Conservation (phyloP, 306 rosid species). For the Pyrus pyrifolia region DNA sequence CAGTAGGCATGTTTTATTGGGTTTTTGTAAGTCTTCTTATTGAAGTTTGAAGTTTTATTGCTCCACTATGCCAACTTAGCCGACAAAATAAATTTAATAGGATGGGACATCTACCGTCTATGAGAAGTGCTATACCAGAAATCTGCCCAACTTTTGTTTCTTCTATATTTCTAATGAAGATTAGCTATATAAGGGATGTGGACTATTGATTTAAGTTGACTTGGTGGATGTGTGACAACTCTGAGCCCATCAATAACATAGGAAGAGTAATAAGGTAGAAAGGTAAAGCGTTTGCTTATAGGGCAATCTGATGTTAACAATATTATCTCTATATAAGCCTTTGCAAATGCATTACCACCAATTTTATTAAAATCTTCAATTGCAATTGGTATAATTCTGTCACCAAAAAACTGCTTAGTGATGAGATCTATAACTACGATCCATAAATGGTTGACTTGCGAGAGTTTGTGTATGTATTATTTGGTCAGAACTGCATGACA, state of each 20-base stretch:
- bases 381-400: neutral
- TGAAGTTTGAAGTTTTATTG: neutral
- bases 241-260: neutral
- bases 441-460: neutral
- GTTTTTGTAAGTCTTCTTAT: neutral
- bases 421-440: neutral
- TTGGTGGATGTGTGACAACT: neutral
- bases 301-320: neutral
- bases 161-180: neutral
- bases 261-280: neutral
- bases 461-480: neutral
- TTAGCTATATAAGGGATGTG: neutral
- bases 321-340: neutral
- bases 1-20: neutral
- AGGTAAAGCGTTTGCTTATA: neutral
- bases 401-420: neutral
- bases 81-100: neutral
- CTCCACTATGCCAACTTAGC: neutral
- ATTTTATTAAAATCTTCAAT: neutral
- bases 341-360: neutral
- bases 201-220: neutral
- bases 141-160: neutral
- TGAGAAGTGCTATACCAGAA: neutral
- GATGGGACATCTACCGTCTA: neutral
- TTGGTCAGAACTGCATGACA: neutral